Evolutionary conservation across 768 basidiomycete species (phyloP), one percentile per base, ranked within the genome.

Genomic region (Gymnopilus junonius): DNA sequence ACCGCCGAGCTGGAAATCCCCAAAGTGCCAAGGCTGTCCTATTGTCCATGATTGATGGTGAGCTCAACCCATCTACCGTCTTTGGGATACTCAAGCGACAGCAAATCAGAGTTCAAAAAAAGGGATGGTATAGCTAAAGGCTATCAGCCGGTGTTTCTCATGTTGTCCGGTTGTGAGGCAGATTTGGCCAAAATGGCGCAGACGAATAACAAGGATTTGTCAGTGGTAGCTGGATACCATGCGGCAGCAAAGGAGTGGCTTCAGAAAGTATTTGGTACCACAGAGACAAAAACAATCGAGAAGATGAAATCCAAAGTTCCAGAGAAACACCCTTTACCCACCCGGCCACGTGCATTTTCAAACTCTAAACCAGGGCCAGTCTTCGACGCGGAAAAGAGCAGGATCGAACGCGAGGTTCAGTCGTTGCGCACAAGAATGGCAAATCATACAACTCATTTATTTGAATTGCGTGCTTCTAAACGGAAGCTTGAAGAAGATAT

Each of bases 91-190:
- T 57, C 59, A 66, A n/a, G 42, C 21, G n/a, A 4, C 23, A 23
- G 57, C 53, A 23, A 37, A 59, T 25, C 40, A 87, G 87, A 80
- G 15, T 75, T 85, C 75, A 72, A 69, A 8, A 67, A 73, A 14
- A 73, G 76, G 59, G 73, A 76, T 21, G 71, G 81, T 6, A 68
- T 75, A 4, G 74, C 77, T 37, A 69, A 72, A 25, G 75, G 80
- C 4, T 73, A 86, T 39, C 83, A 79, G 65, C 85, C 86, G 14
- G 82, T 79, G 0, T 83, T 77, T 68, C 76, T 88, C 8, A 76
- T 87, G 70, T 76, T 87, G 15, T 80, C 86, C 8, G 80, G 83
- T 56, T 87, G 86, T 66, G 82, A 87, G 67, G 74, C 76, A 2
- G 86, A 87, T 65, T 68, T 87, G 57, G 79, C 74, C 50, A 78